Base-by-base conservation (phyloP, 2,329 filamentous ascomycete genomes). In the Cryphonectria parasitica region DNA sequence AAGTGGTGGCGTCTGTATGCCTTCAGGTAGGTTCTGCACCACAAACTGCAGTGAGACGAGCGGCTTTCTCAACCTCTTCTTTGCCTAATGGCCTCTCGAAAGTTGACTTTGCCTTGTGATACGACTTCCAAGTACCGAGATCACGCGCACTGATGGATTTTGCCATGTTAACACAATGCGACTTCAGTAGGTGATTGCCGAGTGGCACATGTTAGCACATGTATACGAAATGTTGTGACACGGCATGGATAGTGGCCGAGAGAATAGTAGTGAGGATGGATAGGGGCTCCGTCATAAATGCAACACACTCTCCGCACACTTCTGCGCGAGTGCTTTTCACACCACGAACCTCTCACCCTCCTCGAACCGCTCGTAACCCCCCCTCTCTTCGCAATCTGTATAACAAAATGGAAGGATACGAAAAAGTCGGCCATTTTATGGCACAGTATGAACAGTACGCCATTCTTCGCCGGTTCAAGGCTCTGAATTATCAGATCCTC, bases 401-500 rank as follows among this genome's bases (percentile, higher is more conserved):
- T 22, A 17, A 49, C 0, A 13, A 2, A 75, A 73, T 70, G 72
- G 79, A 74, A 62, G 75, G 63, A 68, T 78, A 75, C 74, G 66
- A 70, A 7, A 74, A 72, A 52, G 62, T 79, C 1, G 72, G 76
- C 0, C 63, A 68, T 7, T 72, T 80, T 1, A 77, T 82, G 66
- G 74, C 75, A 1, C 76, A 74, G 8, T 68, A 76, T 28, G 62
- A 69, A 17, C 74, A 77, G 62, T 66, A 75, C 45, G 75, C 75
- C 7, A 76, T 78, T 0, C 74, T 79, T 19, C 73, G 77, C 49
- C 73, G 76, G 3, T 79, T 79, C 67, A 67, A 71, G 36, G 39
- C 67, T 11, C 72, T 79, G 10, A 77, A 79, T 65, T 69, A 71
- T 6, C 74, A 75, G 49, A 76, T 75, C 64, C 54, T 79, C 1